phyloP scores from a whole-genome alignment of 2,329 filamentous ascomycete species.

The Aspergillus sp. region DNA sequence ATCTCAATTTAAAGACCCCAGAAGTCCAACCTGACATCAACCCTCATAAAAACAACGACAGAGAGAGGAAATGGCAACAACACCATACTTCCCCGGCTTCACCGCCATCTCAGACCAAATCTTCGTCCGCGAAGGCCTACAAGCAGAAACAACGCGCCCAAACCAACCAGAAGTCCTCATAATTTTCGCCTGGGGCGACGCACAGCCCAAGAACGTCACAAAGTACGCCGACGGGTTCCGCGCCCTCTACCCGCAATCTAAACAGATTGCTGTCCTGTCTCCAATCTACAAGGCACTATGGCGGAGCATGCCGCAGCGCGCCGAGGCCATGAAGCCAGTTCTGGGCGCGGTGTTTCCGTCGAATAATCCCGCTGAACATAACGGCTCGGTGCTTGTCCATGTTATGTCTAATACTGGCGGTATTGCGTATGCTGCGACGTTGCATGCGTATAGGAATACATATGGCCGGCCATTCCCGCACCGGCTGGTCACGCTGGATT shows the following conservation, averaged over 20 bases:
- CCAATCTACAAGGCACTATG: slow-evolving; percentile 2
- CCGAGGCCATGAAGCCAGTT: slow-evolving; percentile 1
- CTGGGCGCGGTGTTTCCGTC: background rate
- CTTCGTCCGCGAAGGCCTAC: background rate
- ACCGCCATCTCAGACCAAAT: background rate
- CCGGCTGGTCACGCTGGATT: background rate
- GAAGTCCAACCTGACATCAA: background rate
- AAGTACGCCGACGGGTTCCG: slow-evolving; percentile 7
- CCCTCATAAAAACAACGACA: background rate
- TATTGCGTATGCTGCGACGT: background rate
- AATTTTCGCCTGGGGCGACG: slow-evolving; percentile 8
- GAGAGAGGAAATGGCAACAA: background rate
- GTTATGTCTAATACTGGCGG: slow-evolving; percentile 9
- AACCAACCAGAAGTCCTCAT: background rate
- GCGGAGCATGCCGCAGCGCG: background rate
- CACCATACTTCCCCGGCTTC: slow-evolving; percentile 3
- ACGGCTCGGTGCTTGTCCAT: background rate
- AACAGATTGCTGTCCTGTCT: background rate
- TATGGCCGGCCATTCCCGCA: slow-evolving; percentile 2
- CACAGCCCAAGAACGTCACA: background rate
- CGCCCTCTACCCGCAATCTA: background rate
- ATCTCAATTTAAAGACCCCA: background rate
- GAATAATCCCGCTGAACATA: background rate
- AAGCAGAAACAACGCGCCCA: background rate
- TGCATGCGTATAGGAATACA: background rate